Conservation (phyloP, 257 asterid species). For the Mentha longifolia region DNA sequence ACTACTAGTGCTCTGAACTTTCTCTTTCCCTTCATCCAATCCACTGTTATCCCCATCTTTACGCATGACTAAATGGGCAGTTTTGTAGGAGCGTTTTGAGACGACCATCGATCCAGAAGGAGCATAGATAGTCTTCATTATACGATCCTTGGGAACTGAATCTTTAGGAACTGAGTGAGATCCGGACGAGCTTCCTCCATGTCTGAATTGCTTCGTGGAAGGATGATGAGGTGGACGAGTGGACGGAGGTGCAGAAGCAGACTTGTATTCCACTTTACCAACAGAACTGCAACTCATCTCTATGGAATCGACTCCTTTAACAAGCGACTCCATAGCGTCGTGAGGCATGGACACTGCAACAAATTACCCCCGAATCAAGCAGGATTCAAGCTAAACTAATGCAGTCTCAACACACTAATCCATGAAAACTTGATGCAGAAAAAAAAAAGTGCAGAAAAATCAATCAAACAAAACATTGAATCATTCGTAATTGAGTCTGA, state of each 20-base stretch:
- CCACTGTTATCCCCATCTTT: constrained; percentile 32
- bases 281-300: constrained; percentile 50
- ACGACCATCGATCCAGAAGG: constrained; percentile 41
- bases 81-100: constrained; percentile 50
- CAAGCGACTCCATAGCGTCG: constrained; percentile 63
- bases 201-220: constrained; percentile 43
- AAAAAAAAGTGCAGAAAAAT: neutral
- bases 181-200: constrained; percentile 51
- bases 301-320: constrained; percentile 62
- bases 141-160: constrained; percentile 38
- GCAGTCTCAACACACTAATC: neutral
- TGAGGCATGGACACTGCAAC: constrained; percentile 46
- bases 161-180: constrained; percentile 39
- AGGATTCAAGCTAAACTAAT: constrained; percentile 31
- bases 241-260: constrained; percentile 42
- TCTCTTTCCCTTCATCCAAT: constrained; percentile 35
- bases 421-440: constrained; percentile 15
- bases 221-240: constrained; percentile 64
- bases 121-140: constrained; percentile 38
- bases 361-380: constrained; percentile 32
- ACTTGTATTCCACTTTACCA: constrained; percentile 39
- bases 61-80: constrained; percentile 30
- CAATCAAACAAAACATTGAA: neutral
- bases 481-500: neutral
- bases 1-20: constrained; percentile 6